phyloP scores from a whole-genome alignment of 1,139 yeast species.

The Yamadazyma taylorii region DNA sequence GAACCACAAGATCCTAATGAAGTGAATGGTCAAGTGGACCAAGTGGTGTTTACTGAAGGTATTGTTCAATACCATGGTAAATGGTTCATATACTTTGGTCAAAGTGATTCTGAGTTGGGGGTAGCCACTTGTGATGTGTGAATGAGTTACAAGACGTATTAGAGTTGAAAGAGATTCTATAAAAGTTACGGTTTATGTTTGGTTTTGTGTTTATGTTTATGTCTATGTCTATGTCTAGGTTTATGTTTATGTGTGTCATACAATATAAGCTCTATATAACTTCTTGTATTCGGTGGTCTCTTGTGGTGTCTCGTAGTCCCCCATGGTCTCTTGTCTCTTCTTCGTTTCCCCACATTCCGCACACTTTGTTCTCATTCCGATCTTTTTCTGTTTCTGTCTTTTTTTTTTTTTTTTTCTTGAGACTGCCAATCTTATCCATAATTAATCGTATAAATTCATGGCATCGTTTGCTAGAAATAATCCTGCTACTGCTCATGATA shows the following conservation, averaged over 20 bases:
- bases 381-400: too few relatives aligned
- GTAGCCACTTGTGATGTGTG: constrained; percentile 36
- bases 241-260: background rate
- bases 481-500: constrained; percentile 8
- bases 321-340: background rate
- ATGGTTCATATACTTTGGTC: constrained; percentile 47
- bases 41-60: constrained; percentile 48
- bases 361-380: too few relatives aligned
- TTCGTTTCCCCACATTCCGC: too few relatives aligned
- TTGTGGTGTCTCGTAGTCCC: background rate
- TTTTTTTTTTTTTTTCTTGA: background rate
- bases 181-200: background rate
- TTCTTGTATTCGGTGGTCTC: background rate
- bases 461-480: constrained; percentile 15
- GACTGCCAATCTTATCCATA: too few relatives aligned
- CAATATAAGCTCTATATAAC: background rate
- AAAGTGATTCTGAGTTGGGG: constrained; percentile 46
- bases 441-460: constrained; percentile 9
- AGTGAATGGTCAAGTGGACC: constrained; percentile 41
- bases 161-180: background rate
- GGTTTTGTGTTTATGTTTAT: background rate
- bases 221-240: background rate
- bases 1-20: constrained; percentile 40
- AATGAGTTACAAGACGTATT: constrained; percentile 4
- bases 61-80: constrained; percentile 43